Evolutionary conservation across 2,329 filamentous ascomycete genomes (phyloP), one percentile per base, ranked within the genome.

Genomic region (Trichoderma gracile): DNA sequence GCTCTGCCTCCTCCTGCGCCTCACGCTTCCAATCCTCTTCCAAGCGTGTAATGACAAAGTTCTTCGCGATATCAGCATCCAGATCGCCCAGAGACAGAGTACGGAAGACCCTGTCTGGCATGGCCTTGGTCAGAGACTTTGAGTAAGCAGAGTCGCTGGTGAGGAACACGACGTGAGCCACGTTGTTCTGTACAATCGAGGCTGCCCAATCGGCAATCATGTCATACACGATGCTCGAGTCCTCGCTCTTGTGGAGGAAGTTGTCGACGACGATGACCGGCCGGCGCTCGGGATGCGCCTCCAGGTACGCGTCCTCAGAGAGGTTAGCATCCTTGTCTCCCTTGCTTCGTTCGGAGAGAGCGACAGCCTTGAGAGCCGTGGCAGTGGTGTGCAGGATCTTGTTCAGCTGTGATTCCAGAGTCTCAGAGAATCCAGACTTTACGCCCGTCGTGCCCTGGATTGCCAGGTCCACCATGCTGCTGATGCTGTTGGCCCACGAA

Each of bases 401-500:
- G 74, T 85, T 87, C 17, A 98, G 79, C 71, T 98, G 93, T 0
- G 90, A 89, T 73, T 97, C 94, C 30, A 97, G 80, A 0, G 93
- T 97, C 74, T 97, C 94, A 0, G 92, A 96, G 73, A 98, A 97
- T 8, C 93, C 93, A 6, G 93, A 91, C 78, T 98, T 97, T 65
- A 96, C 91, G 14, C 94, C 94, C 21, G 94, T 96, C 14, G 95
- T 95, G 70, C 93, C 91, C 75, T 97, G 94, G 1, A 95, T 92
- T 23, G 94, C 95, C 43, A 98, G 84, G 71, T 98, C 95, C 68
- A 97, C 82, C 78, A 97, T 86, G 74, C 93, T 96, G 77, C 91
- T 96, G 69, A 98, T 86, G 72, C 88, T 97, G 76, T 98, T 97
- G 78, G 96, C 90, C 91, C 93, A 98, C 0, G 92, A 96, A 75